Evolutionary conservation across 768 basidiomycete genomes (phyloP).

Genomic region (Boletus fagicola): DNA sequence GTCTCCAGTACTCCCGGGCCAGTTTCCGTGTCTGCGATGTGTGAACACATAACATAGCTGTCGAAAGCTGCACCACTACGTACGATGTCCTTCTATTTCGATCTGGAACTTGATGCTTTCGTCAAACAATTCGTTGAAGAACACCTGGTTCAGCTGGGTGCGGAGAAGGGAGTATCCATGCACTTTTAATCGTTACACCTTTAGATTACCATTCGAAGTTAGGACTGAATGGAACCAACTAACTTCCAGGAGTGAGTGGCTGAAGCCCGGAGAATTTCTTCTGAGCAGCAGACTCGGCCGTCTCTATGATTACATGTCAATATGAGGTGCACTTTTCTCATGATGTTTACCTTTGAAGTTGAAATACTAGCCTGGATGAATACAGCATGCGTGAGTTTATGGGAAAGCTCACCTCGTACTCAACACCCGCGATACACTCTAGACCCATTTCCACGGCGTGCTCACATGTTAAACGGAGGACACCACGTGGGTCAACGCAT

Average conservation of each 20-base stretch:
- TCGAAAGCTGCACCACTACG: constrained; percentile 17
- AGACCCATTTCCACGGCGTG: constrained; percentile 48
- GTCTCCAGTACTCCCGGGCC: constrained; percentile 88
- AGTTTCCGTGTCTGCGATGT: constrained; percentile 77
- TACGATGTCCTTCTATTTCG: constrained; percentile 84
- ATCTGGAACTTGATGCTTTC: constrained; percentile 69
- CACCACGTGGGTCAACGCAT: constrained; percentile 82
- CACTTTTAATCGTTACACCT: constrained; percentile 49
- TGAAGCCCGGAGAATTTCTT: constrained; percentile 76
- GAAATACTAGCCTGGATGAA: constrained; percentile 58
- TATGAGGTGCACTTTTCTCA: neutral
- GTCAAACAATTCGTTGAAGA: constrained; percentile 89
- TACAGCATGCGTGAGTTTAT: neutral
- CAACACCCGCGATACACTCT: constrained; percentile 80
- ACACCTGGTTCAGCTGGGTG: constrained; percentile 84
- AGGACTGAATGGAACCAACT: constrained; percentile 30
- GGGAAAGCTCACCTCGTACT: constrained; percentile 72
- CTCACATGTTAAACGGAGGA: constrained; percentile 58
- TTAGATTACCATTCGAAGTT: constrained; percentile 1
- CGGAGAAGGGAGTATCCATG: constrained; percentile 95
- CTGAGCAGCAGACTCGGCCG: constrained; percentile 66
- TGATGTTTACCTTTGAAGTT: constrained; percentile 75
- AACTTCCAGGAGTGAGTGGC: constrained; percentile 91
- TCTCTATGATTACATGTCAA: constrained; percentile 52
- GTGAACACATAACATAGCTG: constrained; percentile 4